Conservation (phyloP, 2,329 filamentous ascomycete species). For the Magnaporthiopsis incrustans region DNA sequence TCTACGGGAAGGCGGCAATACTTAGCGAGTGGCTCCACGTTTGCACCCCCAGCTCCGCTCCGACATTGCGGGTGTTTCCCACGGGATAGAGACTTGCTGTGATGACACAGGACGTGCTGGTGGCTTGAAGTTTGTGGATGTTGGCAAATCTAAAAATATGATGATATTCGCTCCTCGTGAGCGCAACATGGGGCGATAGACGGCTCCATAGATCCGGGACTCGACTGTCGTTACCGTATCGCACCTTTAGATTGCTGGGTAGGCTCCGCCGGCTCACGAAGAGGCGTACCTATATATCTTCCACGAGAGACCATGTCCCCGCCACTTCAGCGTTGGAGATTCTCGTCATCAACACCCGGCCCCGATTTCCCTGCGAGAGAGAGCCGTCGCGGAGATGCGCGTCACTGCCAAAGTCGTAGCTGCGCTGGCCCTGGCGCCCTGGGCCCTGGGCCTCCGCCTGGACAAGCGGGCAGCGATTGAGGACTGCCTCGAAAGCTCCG, state of each 20-base stretch:
- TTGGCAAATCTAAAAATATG: neutral
- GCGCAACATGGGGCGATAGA: neutral
- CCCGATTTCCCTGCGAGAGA: neutral
- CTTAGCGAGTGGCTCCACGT: neutral
- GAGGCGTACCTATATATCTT: neutral
- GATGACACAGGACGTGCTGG: neutral
- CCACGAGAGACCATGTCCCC: too few relatives aligned
- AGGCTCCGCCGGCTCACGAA: neutral
- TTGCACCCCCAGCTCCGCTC: neutral
- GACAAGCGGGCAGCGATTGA: slow-evolving; percentile 15
- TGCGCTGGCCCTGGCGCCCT: slow-evolving; percentile 9
- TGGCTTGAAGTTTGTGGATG: too few relatives aligned
- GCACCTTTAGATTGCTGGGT: neutral
- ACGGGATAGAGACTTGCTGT: neutral
- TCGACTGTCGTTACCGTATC: neutral
- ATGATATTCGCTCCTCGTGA: neutral
- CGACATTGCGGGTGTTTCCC: neutral
- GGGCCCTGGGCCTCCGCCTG: slow-evolving; percentile 5
- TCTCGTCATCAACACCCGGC: neutral
- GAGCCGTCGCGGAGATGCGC: neutral
- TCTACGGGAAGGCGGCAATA: too few relatives aligned
- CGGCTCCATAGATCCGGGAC: neutral
- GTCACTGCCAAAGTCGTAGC: neutral
- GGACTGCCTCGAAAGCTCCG: slow-evolving; percentile 17
- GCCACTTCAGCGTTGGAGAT: neutral